Evolutionary conservation across 306 rosid genomes (phyloP).

Genomic region (Prinsepia uniflora): DNA sequence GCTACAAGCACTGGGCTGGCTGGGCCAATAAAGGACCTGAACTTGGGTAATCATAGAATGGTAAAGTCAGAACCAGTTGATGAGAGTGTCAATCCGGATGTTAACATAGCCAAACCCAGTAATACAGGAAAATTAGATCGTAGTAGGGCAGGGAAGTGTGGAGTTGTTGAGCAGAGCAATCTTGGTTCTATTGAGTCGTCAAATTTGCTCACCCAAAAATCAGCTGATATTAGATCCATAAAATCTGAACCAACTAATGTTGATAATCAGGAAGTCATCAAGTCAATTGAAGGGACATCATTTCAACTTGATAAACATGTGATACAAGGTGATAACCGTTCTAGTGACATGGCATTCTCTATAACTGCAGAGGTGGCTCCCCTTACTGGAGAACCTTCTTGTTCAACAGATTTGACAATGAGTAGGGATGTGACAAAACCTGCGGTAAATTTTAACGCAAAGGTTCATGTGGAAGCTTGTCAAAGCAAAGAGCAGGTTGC

Average conservation of each 20-base stretch:
- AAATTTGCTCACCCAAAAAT: conserved; percentile 22
- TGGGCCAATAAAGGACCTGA: conserved; percentile 26
- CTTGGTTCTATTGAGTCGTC: conserved; percentile 29
- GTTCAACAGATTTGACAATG: conserved; percentile 31
- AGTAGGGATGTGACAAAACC: conserved; percentile 26
- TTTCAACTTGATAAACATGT: conserved; percentile 28
- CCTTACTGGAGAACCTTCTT: conserved; percentile 30
- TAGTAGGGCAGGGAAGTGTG: conserved; percentile 38
- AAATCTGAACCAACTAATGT: conserved; percentile 50
- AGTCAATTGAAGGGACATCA: conserved; percentile 32
- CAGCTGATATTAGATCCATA: conserved; percentile 34
- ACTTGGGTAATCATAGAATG: conserved; percentile 34
- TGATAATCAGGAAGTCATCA: conserved; percentile 29
- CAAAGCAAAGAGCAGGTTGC: conserved; percentile 29
- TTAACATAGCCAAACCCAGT: conserved; percentile 28
- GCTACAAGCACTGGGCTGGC: conserved; percentile 21
- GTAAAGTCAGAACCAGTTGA: conserved; percentile 76
- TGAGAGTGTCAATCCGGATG: conserved; percentile 43
- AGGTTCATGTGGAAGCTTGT: conserved; percentile 34
- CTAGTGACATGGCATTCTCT: conserved; percentile 26
- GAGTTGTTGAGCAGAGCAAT: conserved; percentile 30
- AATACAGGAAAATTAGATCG: conserved; percentile 29
- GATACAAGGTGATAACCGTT: conserved; percentile 27
- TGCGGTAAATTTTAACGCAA: conserved; percentile 19
- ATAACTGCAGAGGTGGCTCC: conserved; percentile 18